Base-by-base conservation (phyloP, 371 early-diverging fungal genomes). In the Circinella umbellata region DNA sequence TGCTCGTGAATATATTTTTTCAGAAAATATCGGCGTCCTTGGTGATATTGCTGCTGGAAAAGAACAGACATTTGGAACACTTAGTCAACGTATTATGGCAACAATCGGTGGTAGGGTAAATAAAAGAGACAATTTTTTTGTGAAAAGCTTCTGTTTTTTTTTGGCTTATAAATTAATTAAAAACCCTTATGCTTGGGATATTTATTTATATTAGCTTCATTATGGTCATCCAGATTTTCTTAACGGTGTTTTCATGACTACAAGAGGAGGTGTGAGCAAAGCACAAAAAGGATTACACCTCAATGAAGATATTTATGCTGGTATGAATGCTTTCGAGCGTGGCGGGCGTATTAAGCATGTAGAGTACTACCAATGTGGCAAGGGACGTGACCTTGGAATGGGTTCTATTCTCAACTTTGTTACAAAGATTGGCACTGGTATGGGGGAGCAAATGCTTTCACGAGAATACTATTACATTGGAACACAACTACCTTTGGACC, bases 171-270 rank as follows among this genome's bases (percentile, higher is more conserved):
- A 42, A 42, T 9, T 6, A 11, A 42, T 3, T 11, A 9, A 42
- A 42, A 42, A 42, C 2, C 15, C 7, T 3, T 51, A 17, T 51
- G 8, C 27, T 13, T 51, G 5, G 15, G 5, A 5, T 15, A 1
- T 15, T 14, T 20, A 48, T 42, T 42, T 3, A 11, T 42, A 42
- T 42, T 70, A 80, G 78, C 81, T 93, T 46, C 94, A 94, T 71
- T 96, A 96, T 75, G 96, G 97, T 2, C 96, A 96, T 75, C 96
- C 96, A 1, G 97, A 96, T 80, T 95, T 95, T 69, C 81, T 95
- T 68, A 95, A 96, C 81, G 89, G 92, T 63, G 86, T 93, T 47
- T 96, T 90, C 76, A 94, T 96, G 96, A 89, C 91, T 7, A 95
- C 94, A 0, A 89, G 95, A 15, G 96, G 95, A 62, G 95, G 91